Base-by-base conservation (phyloP, 2,329 filamentous ascomycete species). In the Coniochaeta prunicola region DNA sequence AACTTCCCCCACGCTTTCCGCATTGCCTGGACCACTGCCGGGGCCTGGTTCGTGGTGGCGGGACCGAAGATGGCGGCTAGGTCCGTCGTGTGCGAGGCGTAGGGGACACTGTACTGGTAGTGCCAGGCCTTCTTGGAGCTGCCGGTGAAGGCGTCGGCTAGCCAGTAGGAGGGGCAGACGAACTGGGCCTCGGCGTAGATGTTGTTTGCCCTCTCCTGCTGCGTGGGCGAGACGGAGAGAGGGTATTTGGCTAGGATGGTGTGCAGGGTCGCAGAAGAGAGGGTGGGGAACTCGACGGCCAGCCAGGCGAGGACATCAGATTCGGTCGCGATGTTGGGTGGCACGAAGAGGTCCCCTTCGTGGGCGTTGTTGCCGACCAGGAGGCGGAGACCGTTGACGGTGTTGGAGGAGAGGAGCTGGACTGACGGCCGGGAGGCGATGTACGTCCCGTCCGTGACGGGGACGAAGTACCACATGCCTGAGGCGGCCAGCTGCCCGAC, bases 171-270 rank as follows among this genome's bases (percentile, higher is more conserved):
- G 17, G 54, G 54, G 30, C 83, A 85, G 48, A 79, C 72, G 60
- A 84, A 84, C 1, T 79, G 80, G 1, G 76, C 73, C 67, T 86
- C 82, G 45, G 77, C 80, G 61, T 79, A 80, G 54, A 85, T 76
- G 64, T 82, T 80, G 60, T 74, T 70, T 9, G 75, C 79, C 28
- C 77, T 74, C 64, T 86, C 81, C 61, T 84, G 81, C 64, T 82
- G 80, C 26, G 82, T 60, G 1, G 62, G 64, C 0, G 66, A 65
- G 6, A 67, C 60, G 7, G 60, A 59, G 57, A 63, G 61, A 28
- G 64, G 59, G 59, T 75, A 74, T 4, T 68, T 62, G 1, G 62
- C 62, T 7, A 74, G 67, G 28, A 76, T 66, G 12, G 63, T 63
- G n/a, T 63, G 62, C 21, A 74, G 59, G 40, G 74, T 70, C 8